A percentile compares a stretch with the other conserved stretches of the same genome.
phyloP scores from a whole-genome alignment of 257 asterid genomes.

The Henckelia pumila region DNA sequence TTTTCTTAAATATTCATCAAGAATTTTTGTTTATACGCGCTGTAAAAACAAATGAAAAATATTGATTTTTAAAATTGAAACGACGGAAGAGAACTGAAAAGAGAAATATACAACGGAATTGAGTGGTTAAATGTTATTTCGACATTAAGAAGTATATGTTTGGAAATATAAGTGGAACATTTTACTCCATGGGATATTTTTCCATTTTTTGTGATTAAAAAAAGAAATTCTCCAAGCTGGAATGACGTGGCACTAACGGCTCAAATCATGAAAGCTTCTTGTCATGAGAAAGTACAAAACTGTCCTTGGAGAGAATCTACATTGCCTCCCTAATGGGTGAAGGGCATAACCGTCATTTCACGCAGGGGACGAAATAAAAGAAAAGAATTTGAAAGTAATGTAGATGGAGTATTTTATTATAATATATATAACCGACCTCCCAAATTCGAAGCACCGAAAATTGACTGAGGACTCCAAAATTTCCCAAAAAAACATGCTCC shows the following conservation, averaged over 20 bases:
- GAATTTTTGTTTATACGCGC: too few relatives aligned
- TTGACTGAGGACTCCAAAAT: conserved; percentile 35
- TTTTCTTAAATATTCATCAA: too few relatives aligned
- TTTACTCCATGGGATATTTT: not conserved
- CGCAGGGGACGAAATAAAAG: not conserved
- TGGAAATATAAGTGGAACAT: too few relatives aligned
- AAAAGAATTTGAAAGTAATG: not conserved
- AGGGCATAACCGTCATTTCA: not conserved
- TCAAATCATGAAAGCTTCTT: not conserved
- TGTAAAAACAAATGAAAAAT: too few relatives aligned
- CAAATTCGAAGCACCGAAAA: conserved; percentile 30
- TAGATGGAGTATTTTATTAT: not conserved
- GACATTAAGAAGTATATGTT: too few relatives aligned
- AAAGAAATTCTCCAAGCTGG: not conserved
- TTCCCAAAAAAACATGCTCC: conserved; percentile 44
- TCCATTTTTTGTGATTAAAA: not conserved
- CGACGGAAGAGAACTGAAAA: too few relatives aligned
- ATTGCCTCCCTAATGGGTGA: not conserved
- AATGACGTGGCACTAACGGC: conserved; percentile 11
- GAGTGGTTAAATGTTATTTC: too few relatives aligned
- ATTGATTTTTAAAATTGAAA: too few relatives aligned
- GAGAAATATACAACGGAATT: too few relatives aligned
- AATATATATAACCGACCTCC: conserved; percentile 31
- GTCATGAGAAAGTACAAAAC: not conserved
- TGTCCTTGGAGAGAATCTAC: not conserved